Evolutionary conservation across 345 rosid genomes (phyloP).

Genomic region (Aethionema arabicum): DNA sequence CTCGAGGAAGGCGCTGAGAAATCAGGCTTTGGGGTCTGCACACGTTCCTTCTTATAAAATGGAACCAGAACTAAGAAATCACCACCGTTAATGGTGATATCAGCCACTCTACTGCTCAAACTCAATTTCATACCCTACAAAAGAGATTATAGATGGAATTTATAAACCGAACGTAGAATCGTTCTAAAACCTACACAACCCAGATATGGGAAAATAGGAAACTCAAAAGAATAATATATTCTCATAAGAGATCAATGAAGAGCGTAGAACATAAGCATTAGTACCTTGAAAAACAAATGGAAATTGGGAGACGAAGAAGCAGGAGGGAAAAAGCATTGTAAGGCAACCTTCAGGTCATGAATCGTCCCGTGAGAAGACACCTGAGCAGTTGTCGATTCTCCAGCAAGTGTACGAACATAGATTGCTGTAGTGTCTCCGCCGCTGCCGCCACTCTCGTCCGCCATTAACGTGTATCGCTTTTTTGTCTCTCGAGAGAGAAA

Average conservation of each 20-base stretch:
- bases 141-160: neutral
- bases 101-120: conserved; percentile 41
- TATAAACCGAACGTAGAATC: neutral
- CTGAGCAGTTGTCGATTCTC: conserved; percentile 51
- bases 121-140: conserved; percentile 66
- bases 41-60: conserved; percentile 57
- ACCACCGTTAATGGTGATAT: conserved; percentile 38
- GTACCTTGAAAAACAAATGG: conserved; percentile 74
- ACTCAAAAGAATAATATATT: neutral
- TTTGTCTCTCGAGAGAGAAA: neutral
- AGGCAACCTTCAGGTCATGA: conserved; percentile 56
- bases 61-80: conserved; percentile 74
- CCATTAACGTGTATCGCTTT: conserved; percentile 17
- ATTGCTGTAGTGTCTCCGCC: conserved; percentile 45
- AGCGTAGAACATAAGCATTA: conserved; percentile 17
- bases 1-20: conserved; percentile 34
- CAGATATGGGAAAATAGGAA: neutral
- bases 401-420: conserved; percentile 58
- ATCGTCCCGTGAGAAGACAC: conserved; percentile 41
- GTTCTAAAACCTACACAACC: neutral
- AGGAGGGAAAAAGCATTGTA: conserved; percentile 58
- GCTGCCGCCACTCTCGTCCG: conserved; percentile 36
- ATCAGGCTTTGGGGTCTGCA: conserved; percentile 38
- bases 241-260: neutral
- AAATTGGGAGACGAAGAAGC: conserved; percentile 66